Percentiles rank a stretch among this genome's conserved stretches.
These are phyloP conservation scores for Zancudomyces culisetae DNA, from an alignment of 371 early-diverging fungal genomes.

Conservation along the genomic window DNA sequence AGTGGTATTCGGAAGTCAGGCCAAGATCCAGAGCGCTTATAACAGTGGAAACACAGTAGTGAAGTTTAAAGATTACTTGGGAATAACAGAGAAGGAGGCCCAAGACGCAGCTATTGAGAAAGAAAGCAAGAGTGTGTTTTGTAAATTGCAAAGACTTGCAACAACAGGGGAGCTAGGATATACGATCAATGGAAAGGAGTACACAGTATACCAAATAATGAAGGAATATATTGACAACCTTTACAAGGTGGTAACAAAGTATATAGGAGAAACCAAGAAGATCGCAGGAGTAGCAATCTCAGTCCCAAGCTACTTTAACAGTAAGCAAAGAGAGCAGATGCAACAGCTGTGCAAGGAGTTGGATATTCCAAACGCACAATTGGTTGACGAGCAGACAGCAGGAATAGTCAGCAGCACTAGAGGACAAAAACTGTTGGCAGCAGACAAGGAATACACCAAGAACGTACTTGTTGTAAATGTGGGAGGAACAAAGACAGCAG, in stretches of 20 bases:
- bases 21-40: slow-evolving; percentile 71
- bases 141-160: slow-evolving; percentile 32
- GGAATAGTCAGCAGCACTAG: slow-evolving; percentile 87
- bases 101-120: slow-evolving; percentile 19
- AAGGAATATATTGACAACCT: slow-evolving; percentile 61
- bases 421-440: slow-evolving; percentile 35
- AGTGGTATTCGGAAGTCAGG: slow-evolving; percentile 81
- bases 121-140: slow-evolving; percentile 44
- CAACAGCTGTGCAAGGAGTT: slow-evolving; percentile 65
- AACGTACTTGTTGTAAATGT: slow-evolving; percentile 89
- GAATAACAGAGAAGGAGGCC: slow-evolving; percentile 31
- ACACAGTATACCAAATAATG: slow-evolving; percentile 50
- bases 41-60: slow-evolving; percentile 72
- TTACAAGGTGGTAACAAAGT: slow-evolving; percentile 76
- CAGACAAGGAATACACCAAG: slow-evolving; percentile 30
- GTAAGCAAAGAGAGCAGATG: slow-evolving; percentile 65
- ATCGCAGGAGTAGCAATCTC: slow-evolving; percentile 83
- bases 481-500: slow-evolving; percentile 89
- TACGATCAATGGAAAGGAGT: slow-evolving; percentile 34
- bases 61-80: slow-evolving; percentile 70
- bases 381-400: slow-evolving; percentile 91
- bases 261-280: slow-evolving; percentile 57
- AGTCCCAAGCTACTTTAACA: slow-evolving; percentile 83
- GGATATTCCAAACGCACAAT: slow-evolving; percentile 71
- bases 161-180: slow-evolving; percentile 25